Base-by-base conservation (phyloP, 257 asterid species). In the Plantago ovata region DNA sequence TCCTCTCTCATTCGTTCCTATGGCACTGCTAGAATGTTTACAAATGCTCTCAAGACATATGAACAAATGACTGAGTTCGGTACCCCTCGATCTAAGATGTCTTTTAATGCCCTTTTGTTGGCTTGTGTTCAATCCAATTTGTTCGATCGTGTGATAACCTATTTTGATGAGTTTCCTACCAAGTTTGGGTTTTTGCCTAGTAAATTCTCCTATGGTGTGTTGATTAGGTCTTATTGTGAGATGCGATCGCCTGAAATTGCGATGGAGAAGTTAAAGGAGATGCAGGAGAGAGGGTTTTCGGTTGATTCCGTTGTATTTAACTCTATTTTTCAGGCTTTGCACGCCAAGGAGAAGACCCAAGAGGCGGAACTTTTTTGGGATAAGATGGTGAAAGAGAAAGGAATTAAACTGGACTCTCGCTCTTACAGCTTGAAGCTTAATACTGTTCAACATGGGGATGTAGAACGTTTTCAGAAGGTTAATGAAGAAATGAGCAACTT, bases 401-500 rank as follows among this genome's bases (percentile, higher is more conserved):
- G 46, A 14, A 3, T 41, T 41, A 41, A 11, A 14, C n/a, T 13
- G 46, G 46, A 14, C 6, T 11, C 10, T 41, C 0, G 15, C 10
- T 10, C n/a, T 3, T 41, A 41, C 15, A 41, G 10, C 10, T 11
- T 41, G 6, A 41, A 14, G 10, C 7, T 41, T 41, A 7, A 4
- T 1, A 41, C 4, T 10, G 3, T 3, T 41, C 5, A 41, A 28
- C 36, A 41, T 0, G 82, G 78, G 13, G 70, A 79, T 16, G 82
- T 77, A 0, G 92, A 84, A 23, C 62, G 38, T 10, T 77, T 84
- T 44, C 76, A 74, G 79, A 72, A 50, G 13, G 53, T 91, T 60
- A 84, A 87, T 4, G 92, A 79, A 66, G 92, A 91, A 62, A 81
- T 91, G 90, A 60, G 56, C 28, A 62, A 49, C 56, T 61, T 54